These are phyloP conservation scores for Dioscorea cayenensis DNA, from an alignment of 116 monocot genomes.

Conservation along the genomic window DNA sequence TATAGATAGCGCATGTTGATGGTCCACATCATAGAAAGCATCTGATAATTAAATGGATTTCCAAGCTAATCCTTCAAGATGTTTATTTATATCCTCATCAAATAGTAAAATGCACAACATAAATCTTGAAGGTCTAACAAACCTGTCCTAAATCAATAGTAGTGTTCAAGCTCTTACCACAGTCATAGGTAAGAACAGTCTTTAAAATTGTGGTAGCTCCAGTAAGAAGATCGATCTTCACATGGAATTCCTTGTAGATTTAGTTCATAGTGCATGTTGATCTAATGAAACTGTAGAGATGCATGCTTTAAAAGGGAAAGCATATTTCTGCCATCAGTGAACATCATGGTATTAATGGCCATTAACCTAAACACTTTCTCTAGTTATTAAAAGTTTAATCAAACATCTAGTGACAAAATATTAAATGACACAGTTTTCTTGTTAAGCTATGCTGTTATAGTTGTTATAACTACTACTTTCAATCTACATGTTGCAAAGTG, in stretches of 20 bases:
- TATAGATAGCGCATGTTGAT: too few species aligned
- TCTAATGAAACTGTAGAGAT: neutral
- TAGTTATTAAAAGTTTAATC: too few species aligned
- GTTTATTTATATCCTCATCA: neutral
- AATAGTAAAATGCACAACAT: neutral
- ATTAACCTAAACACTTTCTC: too few species aligned
- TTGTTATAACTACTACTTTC: too few species aligned
- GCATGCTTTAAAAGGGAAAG: neutral
- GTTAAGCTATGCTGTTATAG: too few species aligned
- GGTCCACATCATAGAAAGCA: too few species aligned
- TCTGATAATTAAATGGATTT: too few species aligned
- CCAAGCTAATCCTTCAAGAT: too few species aligned
- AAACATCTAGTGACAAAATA: too few species aligned
- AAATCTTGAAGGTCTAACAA: constrained; percentile 3
- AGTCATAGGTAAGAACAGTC: constrained; percentile 75
- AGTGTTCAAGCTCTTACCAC: constrained; percentile 89
- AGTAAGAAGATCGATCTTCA: constrained; percentile 88
- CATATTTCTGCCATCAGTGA: neutral
- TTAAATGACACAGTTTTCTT: too few species aligned
- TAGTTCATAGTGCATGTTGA: neutral
- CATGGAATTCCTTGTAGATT: constrained; percentile 27
- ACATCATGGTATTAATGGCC: too few species aligned
- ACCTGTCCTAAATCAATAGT: constrained; percentile 97
- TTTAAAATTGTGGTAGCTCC: constrained; percentile 64
- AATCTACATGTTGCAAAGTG: too few species aligned